Evolutionary conservation across 2,329 filamentous ascomycete genomes (phyloP), one percentile per base, ranked within the genome.

Genomic region (Coccinonectria pachysandricola): DNA sequence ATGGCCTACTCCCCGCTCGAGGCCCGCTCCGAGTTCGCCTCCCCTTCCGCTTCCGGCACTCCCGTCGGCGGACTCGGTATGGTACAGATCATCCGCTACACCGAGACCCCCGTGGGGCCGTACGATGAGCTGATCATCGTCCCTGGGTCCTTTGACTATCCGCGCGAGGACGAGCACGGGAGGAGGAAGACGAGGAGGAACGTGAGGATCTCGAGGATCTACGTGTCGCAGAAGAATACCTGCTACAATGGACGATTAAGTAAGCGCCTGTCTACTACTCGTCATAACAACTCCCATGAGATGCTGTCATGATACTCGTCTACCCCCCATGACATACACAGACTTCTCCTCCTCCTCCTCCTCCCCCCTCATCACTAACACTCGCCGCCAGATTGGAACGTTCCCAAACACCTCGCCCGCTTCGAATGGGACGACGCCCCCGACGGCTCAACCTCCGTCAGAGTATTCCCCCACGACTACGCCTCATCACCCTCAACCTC

Each of bases 51-150:
- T 1, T 49, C 53, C 1, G 59, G 57, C n/a, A 42, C 47, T 16
- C 52, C 58, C 5, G 36, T 54, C 10, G 64, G 65, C 10, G 65
- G 66, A 0, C 34, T 68, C 6, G 53, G 58, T 35, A 61, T 64
- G 50, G 48, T 69, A 10, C 64, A 68, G 45, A 44, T 71, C 28
- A 53, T 71, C 15, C 56, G 65, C 7, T 71, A 71, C 41, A 51
- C 45, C 2, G 56, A 66, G 12, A 63, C 57, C 4, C 65, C 65
- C 0, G 64, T 66, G 3, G 68, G 68, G 0, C 55, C 65, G 0
- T 71, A 72, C 31, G 67, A 71, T 36, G 67, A 71, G 45, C 42
- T 71, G 28, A 46, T 65, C 14, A 38, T 70, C 15, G 45, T 56
- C 3, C 66, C 67, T 0, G 66, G 67, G 2, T 50, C 42, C 18